Conservation (phyloP, 192 early-diverging fungal species). For the Backusella circina region DNA sequence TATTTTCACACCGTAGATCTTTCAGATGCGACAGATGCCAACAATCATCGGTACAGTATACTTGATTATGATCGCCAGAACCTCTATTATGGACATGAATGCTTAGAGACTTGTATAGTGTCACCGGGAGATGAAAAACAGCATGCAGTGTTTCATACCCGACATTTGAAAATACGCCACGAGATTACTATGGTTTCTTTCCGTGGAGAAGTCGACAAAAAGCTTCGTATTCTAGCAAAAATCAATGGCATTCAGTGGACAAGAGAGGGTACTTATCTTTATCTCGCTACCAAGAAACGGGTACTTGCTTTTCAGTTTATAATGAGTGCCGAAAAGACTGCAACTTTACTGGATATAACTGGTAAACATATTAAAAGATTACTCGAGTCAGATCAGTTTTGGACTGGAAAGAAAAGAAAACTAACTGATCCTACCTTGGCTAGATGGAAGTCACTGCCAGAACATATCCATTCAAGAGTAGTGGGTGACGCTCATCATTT, state of each 20-base stretch:
- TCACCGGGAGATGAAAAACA: not conserved
- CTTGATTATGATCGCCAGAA: slow-evolving; percentile 4
- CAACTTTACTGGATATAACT: slow-evolving; percentile 3
- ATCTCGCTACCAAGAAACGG: slow-evolving; percentile 40
- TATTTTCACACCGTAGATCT: slow-evolving; percentile 48
- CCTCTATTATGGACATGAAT: not conserved
- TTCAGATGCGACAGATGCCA: slow-evolving; percentile 11
- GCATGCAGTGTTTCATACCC: not conserved
- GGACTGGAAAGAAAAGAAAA: not conserved
- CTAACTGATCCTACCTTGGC: slow-evolving; percentile 1
- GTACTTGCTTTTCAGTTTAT: slow-evolving; percentile 39
- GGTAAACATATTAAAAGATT: slow-evolving; percentile 7
- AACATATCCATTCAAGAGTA: slow-evolving; percentile 6
- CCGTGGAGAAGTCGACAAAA: slow-evolving; percentile 34
- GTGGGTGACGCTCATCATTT: not conserved
- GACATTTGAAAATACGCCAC: slow-evolving; percentile 29
- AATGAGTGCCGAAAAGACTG: not conserved
- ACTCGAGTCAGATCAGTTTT: not conserved
- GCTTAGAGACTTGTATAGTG: not conserved
- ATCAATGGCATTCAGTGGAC: slow-evolving; percentile 46
- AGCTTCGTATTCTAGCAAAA: slow-evolving; percentile 38
- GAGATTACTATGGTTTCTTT: slow-evolving; percentile 51
- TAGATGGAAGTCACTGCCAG: not conserved
- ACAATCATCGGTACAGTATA: slow-evolving; percentile 10
- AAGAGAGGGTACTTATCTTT: slow-evolving; percentile 36